Evolutionary conservation across 192 early-diverging fungal genomes (phyloP).

Genomic region (Paraglomus occultum): DNA sequence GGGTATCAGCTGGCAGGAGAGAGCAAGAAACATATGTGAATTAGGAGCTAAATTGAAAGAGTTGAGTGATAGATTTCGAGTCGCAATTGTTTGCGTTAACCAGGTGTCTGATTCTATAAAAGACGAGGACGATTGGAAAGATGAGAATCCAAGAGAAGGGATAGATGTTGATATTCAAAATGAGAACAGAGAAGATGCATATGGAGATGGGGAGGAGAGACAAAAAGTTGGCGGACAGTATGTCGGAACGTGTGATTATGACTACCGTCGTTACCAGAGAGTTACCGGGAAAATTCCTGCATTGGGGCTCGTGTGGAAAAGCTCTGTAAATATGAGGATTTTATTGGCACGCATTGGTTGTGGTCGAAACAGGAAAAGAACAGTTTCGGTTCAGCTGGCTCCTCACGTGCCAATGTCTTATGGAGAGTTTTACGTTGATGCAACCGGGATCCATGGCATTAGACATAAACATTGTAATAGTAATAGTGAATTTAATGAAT

Average conservation of each 20-base stretch:
- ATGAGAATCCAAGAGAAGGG: not conserved
- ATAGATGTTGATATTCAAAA: conserved; percentile 13
- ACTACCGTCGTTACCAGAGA: conserved; percentile 30
- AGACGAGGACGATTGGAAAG: not conserved
- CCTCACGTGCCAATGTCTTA: conserved; percentile 6
- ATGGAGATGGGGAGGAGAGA: conserved; percentile 13
- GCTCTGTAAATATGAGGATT: conserved; percentile 66
- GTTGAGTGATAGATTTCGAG: conserved; percentile 57
- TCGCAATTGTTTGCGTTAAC: conserved; percentile 77
- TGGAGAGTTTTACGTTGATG: conserved; percentile 28
- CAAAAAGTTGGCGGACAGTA: conserved; percentile 19
- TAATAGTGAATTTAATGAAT: too few relatives aligned
- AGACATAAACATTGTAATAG: not conserved
- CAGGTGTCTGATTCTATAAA: conserved; percentile 66
- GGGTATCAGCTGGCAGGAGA: conserved; percentile 30
- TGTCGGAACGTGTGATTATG: conserved; percentile 8
- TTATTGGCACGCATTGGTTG: conserved; percentile 34
- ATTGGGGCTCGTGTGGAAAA: conserved; percentile 73
- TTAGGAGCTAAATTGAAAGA: conserved; percentile 61
- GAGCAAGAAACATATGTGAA: conserved; percentile 54
- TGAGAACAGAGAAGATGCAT: conserved; percentile 21
- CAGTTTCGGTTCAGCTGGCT: conserved; percentile 14
- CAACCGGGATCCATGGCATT: conserved; percentile 3
- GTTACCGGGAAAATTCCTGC: conserved; percentile 58
- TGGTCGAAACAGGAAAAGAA: not conserved